phyloP scores from a whole-genome alignment of 1,139 yeast genomes.

The Yamadazyma conglobata region DNA sequence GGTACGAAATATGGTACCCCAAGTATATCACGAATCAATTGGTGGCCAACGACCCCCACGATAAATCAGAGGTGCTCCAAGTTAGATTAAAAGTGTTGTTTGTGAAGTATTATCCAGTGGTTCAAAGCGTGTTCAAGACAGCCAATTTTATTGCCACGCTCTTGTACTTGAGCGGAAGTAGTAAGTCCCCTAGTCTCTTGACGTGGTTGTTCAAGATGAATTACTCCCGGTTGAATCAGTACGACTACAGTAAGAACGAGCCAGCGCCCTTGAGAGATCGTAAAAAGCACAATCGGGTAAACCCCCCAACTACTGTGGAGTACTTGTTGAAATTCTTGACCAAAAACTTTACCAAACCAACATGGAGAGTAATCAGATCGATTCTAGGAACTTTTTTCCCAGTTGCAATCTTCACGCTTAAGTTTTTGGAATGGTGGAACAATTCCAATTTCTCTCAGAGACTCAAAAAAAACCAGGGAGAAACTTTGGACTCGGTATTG shows the following conservation, averaged over 20 bases:
- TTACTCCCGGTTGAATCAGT: conserved; percentile 63
- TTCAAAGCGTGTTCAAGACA: conserved; percentile 47
- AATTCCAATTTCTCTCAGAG: conserved; percentile 70
- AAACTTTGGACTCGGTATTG: conserved; percentile 45
- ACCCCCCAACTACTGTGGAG: conserved; percentile 56
- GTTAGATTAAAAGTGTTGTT: conserved; percentile 42
- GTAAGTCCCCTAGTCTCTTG: conserved; percentile 61
- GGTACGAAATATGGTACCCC: conserved; percentile 64
- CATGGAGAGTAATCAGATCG: conserved; percentile 35
- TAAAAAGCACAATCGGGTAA: conserved; percentile 26
- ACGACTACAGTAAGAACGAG: conserved; percentile 57
- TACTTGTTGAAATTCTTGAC: conserved; percentile 30
- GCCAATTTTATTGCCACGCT: conserved; percentile 60
- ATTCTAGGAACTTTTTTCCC: conserved; percentile 66
- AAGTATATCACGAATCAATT: conserved; percentile 50
- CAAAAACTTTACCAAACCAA: conserved; percentile 34
- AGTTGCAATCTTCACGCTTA: conserved; percentile 74
- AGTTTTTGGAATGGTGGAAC: conserved; percentile 95
- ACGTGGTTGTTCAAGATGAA: conserved; percentile 64
- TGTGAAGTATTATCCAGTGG: conserved; percentile 58
- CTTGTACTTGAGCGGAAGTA: conserved; percentile 63
- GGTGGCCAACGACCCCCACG: conserved; percentile 26
- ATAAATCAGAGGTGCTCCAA: conserved; percentile 26
- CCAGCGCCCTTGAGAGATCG: conserved; percentile 16
- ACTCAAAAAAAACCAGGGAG: conserved; percentile 51